Evolutionary conservation across 169 alveolate species (phyloP).

Genomic region (Babesia bovis): DNA sequence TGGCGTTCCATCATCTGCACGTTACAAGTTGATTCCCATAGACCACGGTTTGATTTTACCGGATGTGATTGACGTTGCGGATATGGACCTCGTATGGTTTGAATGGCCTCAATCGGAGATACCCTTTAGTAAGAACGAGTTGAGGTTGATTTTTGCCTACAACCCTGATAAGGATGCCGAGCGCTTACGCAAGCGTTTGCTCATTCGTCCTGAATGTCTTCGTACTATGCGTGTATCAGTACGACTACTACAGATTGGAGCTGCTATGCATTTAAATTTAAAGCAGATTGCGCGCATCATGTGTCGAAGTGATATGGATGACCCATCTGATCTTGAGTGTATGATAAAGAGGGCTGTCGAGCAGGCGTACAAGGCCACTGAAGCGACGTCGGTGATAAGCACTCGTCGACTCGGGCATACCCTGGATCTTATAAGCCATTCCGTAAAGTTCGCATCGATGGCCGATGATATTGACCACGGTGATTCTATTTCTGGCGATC

Average conservation of each 20-base stretch:
- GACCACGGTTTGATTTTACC: slow-evolving; percentile 98
- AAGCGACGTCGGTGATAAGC: slow-evolving; percentile 67
- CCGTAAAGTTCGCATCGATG: slow-evolving; percentile 9
- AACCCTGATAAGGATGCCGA: slow-evolving; percentile 90
- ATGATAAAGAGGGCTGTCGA: slow-evolving; percentile 71
- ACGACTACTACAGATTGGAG: slow-evolving; percentile 83
- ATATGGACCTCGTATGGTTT: slow-evolving; percentile 96
- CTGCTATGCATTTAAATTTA: slow-evolving; percentile 83
- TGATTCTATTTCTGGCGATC: background rate
- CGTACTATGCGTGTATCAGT: slow-evolving; percentile 88
- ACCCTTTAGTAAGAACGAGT: slow-evolving; percentile 83
- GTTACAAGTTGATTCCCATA: slow-evolving; percentile 94
- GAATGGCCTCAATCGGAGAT: slow-evolving; percentile 94
- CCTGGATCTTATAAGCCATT: slow-evolving; percentile 39
- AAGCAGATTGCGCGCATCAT: slow-evolving; percentile 85
- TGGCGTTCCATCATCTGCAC: slow-evolving; percentile 19
- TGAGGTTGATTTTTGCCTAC: slow-evolving; percentile 79
- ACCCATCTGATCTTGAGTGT: slow-evolving; percentile 84
- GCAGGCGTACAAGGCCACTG: slow-evolving; percentile 69
- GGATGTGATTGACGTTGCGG: slow-evolving; percentile 93
- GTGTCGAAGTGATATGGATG: slow-evolving; percentile 82
- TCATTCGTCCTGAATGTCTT: slow-evolving; percentile 86
- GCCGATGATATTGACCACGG: slow-evolving; percentile 4
- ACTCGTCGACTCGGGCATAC: slow-evolving; percentile 63
- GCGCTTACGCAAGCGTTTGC: slow-evolving; percentile 78